Conservation (phyloP, 495 filamentous ascomycete species). For the Daldinia grandis region DNA sequence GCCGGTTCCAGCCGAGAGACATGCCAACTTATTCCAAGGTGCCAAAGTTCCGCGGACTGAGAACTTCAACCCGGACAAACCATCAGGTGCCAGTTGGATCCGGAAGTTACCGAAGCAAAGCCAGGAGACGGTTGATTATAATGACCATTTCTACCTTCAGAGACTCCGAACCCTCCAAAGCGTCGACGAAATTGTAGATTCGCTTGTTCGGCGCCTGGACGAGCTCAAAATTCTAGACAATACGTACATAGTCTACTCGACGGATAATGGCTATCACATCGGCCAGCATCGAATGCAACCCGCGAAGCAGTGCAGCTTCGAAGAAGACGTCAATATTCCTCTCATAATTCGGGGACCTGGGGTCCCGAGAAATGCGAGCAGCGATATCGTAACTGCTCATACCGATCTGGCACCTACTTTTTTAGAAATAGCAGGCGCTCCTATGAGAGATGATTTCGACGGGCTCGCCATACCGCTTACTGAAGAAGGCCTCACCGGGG, state of each 20-base stretch:
- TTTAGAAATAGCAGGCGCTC: conserved; percentile 61
- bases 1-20: conserved; percentile 60
- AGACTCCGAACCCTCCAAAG: conserved; percentile 70
- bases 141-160: conserved; percentile 73
- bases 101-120: conserved; percentile 60
- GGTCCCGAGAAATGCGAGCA: conserved; percentile 53
- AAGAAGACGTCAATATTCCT: conserved; percentile 79
- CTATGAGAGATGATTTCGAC: conserved; percentile 64
- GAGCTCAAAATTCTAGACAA: conserved; percentile 64
- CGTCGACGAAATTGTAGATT: conserved; percentile 75
- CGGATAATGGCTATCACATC: conserved; percentile 80
- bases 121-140: conserved; percentile 65
- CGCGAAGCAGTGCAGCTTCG: conserved; percentile 75
- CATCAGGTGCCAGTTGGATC: conserved; percentile 71
- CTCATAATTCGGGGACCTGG: conserved; percentile 69
- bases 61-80: conserved; percentile 63
- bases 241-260: conserved; percentile 76
- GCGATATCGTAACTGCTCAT: conserved; percentile 70
- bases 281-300: conserved; percentile 76
- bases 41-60: conserved; percentile 59
- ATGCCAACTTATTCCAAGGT: conserved; percentile 59
- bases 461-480: conserved; percentile 64
- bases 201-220: conserved; percentile 61
- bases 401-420: conserved; percentile 75
- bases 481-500: conserved; percentile 40